Base-by-base conservation (phyloP, 2,329 filamentous ascomycete species). In the Fusarium denticulatum region DNA sequence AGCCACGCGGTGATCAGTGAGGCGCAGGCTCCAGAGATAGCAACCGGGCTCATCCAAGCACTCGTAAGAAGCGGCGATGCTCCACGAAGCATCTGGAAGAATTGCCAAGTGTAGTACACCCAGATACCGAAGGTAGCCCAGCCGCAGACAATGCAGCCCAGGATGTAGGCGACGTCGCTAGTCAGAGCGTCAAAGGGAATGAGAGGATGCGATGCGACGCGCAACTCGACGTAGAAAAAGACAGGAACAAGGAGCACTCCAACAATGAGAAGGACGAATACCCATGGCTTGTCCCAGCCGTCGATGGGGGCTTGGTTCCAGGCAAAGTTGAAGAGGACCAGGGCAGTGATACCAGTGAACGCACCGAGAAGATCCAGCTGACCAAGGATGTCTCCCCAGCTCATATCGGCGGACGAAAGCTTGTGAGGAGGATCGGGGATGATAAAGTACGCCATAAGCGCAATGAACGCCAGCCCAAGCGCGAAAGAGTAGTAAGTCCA, bases 321-420 rank as follows among this genome's bases (percentile, higher is more conserved):
- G 1, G 90, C 88, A 73, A 93, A 89, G 77, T 92, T 92, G 80
- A 93, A 85, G 24, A 93, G 82, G 0, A 91, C 83, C 30, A 93
- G 81, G 0, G 86, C 86, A 0, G 83, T 82, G 24, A 92, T 84
- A 3, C 90, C 90, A 2, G 81, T 75, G 2, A 81, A 37, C 0
- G 82, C 82, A 2, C 84, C 85, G 0, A 80, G 79, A 13, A 85
- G 64, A 43, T 87, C 86, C 8, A 86, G 78, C 16, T 80, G 78
- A 2, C 69, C 63, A 8, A 81, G 56, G 37, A 78, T 79, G 13
- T 74, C 74, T 8, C 47, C 20, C 36, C 64, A 72, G 3, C 42
- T 61, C 63, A 77, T 45, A 1, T 61, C 43, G 1, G 60, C 46
- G 0, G 72, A 59, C 6, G 72, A 74, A 42, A 69, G 65, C 60